Conservation (phyloP, 495 filamentous ascomycete species). For the Penicillium tannophilum region DNA sequence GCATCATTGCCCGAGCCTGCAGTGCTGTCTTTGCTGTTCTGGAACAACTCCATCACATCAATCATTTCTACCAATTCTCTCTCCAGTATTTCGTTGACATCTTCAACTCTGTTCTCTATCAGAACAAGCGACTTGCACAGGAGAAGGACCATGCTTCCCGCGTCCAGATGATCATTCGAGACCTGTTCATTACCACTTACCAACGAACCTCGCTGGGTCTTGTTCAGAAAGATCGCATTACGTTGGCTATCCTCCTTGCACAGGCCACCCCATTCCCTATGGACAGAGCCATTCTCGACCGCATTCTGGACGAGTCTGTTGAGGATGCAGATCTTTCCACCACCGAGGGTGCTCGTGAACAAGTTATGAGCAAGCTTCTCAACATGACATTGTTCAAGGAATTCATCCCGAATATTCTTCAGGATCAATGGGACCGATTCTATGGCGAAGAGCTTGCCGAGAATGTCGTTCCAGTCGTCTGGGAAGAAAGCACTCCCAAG, state of each 20-base stretch:
- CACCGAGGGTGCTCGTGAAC: constrained; percentile 60
- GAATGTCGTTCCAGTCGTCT: constrained; percentile 76
- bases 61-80: constrained; percentile 99
- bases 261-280: constrained; percentile 93
- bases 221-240: constrained; percentile 91
- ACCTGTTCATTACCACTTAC: constrained; percentile 89
- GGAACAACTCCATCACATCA: constrained; percentile 95
- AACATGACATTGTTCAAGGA: constrained; percentile 76
- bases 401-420: constrained; percentile 60
- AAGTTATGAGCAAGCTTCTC: constrained; percentile 67
- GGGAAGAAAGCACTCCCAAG: constrained; percentile 63
- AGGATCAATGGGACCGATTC: constrained; percentile 76
- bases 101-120: constrained; percentile 87
- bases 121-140: constrained; percentile 70
- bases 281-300: constrained; percentile 85
- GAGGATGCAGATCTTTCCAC: constrained; percentile 79
- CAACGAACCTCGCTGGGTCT: constrained; percentile 90
- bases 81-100: constrained; percentile 97
- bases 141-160: constrained; percentile 76
- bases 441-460: constrained; percentile 85
- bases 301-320: constrained; percentile 76
- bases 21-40: constrained; percentile 95
- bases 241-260: constrained; percentile 92
- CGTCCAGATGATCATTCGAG: constrained; percentile 81
- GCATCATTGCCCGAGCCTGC: constrained; percentile 88